Evolutionary conservation across 257 asterid species (phyloP), one percentile per base, ranked within the genome.

Genomic region (Anisodus tanguticus): DNA sequence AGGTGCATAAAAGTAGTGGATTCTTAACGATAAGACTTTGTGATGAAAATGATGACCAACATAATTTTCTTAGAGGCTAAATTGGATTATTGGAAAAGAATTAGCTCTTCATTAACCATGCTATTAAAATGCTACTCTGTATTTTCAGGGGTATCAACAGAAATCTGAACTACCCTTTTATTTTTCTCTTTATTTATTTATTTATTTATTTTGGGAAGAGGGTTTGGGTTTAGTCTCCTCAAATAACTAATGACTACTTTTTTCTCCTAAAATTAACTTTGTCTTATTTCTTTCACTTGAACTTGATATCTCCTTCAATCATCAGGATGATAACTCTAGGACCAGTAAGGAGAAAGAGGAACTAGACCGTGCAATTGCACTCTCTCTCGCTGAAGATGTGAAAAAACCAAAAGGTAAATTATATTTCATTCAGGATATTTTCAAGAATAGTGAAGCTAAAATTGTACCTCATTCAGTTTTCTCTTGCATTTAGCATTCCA

Each of bases 311-410:
- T 26, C 81, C 45, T 53, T 77, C 5, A 9, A 7, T 77, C 47
- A 77, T 77, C 49, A 77, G 99, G 99, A 92, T 88, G 99, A 92
- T 83, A 91, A 89, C 16, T 59, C 97, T 51, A 89, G 96, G 83
- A 81, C 90, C 77, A 53, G 43, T 15, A 88, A 81, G 89, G 97
- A 95, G 72, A 92, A 90, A 69, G 96, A 94, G 87, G 99, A 97
- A 87, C 80, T 97, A 60, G 99, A 97, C 74, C 96, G 97, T 51
- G 99, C 98, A 72, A 89, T 93, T 87, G 97, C 95, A 22, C 98
- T 90, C 66, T 95, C 99, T 85, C 84, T 93, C 71, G 91, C 93
- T 55, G 99, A 95, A 87, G 97, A 91, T 88, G 84, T 89, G 79
- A 93, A 88, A 87, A 89, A 90, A 83, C 94, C 97, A 80, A 90